phyloP scores from a whole-genome alignment of 108 stramenopile genomes.

The Fistulifera solaris region DNA sequence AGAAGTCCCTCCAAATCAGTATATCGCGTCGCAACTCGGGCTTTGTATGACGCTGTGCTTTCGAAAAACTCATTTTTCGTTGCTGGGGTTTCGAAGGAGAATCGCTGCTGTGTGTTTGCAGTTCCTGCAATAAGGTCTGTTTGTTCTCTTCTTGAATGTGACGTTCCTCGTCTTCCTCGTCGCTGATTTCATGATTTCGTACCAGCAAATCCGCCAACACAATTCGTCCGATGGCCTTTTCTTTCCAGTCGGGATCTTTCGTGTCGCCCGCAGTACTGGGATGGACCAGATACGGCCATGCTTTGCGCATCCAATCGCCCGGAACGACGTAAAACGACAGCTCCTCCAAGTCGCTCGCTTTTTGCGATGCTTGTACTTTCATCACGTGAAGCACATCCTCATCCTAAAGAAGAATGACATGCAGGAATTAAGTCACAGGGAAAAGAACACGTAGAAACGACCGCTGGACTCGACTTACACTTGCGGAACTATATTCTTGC shows the following conservation, averaged over 20 bases:
- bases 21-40: slow-evolving; percentile 14
- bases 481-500: no score
- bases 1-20: slow-evolving; percentile 28
- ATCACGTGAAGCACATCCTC: not conserved
- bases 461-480: no score
- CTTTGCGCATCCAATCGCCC: slow-evolving; percentile 30
- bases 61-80: not conserved
- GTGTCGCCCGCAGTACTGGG: not conserved
- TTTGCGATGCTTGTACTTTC: not conserved
- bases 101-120: not conserved
- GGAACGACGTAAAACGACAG: slow-evolving; percentile 36
- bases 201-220: slow-evolving; percentile 4
- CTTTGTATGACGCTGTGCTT: not conserved
- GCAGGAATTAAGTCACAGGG: no score
- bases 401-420: no score
- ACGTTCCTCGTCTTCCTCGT: not conserved
- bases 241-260: slow-evolving; percentile 15
- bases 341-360: not conserved
- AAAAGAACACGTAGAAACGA: no score
- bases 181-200: slow-evolving; percentile 5
- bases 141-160: not conserved
- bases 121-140: not conserved
- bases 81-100: not conserved
- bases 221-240: slow-evolving; percentile 23
- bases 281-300: slow-evolving; percentile 19